Evolutionary conservation across 371 early-diverging fungal species (phyloP), one percentile per base, ranked within the genome.

Genomic region (Mortierella sp.): DNA sequence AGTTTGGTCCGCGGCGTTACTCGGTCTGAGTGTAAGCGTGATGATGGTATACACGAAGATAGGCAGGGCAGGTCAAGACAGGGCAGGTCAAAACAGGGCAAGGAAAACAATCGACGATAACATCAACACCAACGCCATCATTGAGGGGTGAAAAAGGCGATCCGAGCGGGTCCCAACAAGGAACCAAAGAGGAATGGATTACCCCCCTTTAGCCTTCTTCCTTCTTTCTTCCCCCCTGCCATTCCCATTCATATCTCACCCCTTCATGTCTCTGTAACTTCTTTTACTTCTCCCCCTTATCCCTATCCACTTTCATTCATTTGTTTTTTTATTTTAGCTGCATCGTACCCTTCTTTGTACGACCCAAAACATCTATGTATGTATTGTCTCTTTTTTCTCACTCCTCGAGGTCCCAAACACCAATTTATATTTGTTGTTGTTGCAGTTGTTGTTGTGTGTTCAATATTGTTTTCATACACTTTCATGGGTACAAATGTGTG

Each of bases 401-500:
- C 31, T 31, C 63, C 31, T 63, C 54, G n/a, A 55, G n/a, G n/a
- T 63, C 63, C 63, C 63, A 63, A 63, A 63, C 63, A 63, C 63
- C 63, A 63, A 63, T 63, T 63, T 63, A 63, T 63, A 4, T 28
- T 63, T 34, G 34, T 7, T 63, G 21, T 57, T 57, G 42, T 38
- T 38, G 42, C 5, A 3, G 42, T 5, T 3, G 42, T 38, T 60
- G 14, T 31, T 60, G 31, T 28, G 34, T 19, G 31, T 63, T 63
- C 63, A 34, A 34, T 34, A 11, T n/a, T 4, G 11, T 14, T 4
- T 16, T 26, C 57, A 57, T 26, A n/a, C 57, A 28, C 58, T 28
- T 28, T 28, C 28, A 28, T 60, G 60, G 26, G n/a, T 57, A n/a
- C 47, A 9, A 57, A 34, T 63, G 63, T 31, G 7, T 63, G 4